Percentiles rank a stretch among this genome's conserved stretches.
Evolutionary conservation across 129 eudicot genomes (phyloP).

Genomic region (Apium graveolens): DNA sequence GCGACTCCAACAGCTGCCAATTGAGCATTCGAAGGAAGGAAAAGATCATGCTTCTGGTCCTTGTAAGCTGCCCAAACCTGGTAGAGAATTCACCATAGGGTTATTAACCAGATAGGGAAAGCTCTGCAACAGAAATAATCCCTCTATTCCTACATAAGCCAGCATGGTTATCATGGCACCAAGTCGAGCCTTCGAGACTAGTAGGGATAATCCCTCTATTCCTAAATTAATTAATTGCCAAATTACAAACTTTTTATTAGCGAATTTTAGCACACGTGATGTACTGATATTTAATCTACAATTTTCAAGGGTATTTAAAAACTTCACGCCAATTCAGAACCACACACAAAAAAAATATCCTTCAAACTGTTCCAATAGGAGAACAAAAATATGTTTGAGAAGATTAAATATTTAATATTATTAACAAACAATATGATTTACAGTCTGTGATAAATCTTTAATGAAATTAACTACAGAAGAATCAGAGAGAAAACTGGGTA

Average conservation of each 20-base stretch:
- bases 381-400: neutral
- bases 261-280: neutral
- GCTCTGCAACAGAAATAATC: neutral
- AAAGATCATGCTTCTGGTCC: slow-evolving; percentile 94
- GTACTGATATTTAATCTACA: neutral
- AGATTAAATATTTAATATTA: neutral
- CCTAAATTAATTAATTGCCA: neutral
- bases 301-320: neutral
- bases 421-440: too few relatives aligned
- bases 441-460: too few relatives aligned
- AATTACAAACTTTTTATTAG: neutral
- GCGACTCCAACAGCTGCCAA: slow-evolving; percentile 94
- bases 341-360: neutral
- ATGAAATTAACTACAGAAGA: too few relatives aligned
- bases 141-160: neutral
- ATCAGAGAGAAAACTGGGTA: neutral
- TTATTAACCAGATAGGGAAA: neutral
- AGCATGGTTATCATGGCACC: neutral
- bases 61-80: slow-evolving; percentile 98
- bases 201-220: neutral
- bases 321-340: neutral
- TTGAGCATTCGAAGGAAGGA: slow-evolving; percentile 95
- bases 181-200: neutral
- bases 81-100: neutral
- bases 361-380: neutral